Evolutionary conservation across 257 asterid genomes (phyloP).

Genomic region (Solanum gracilifrons): DNA sequence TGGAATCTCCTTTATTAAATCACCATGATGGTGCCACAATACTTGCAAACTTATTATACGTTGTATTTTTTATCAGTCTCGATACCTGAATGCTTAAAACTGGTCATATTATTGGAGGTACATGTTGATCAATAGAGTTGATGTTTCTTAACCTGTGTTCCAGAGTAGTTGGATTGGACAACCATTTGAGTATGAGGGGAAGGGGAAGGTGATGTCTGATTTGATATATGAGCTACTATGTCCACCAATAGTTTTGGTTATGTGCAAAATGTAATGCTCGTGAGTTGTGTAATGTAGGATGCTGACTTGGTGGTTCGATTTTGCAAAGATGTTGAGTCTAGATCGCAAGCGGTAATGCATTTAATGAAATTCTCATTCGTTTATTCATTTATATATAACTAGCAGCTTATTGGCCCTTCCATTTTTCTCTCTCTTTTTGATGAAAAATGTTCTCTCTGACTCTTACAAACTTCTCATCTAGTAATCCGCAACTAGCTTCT

Average conservation of each 20-base stretch:
- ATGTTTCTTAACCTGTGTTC: conserved; percentile 18
- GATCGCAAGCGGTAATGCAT: conserved; percentile 55
- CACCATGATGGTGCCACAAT: not conserved
- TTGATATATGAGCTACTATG: not conserved
- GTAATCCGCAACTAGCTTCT: not conserved
- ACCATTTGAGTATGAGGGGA: conserved; percentile 61
- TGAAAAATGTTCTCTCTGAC: not conserved
- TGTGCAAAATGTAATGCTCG: conserved; percentile 6
- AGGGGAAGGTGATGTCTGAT: conserved; percentile 53
- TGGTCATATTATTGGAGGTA: not conserved
- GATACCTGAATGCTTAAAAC: not conserved
- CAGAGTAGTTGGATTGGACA: conserved; percentile 80
- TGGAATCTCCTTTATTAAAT: not conserved
- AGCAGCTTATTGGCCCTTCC: not conserved
- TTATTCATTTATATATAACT: not conserved
- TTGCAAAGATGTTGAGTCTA: conserved; percentile 85
- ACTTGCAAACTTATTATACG: not conserved
- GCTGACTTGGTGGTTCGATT: conserved; percentile 71
- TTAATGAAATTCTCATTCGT: not conserved
- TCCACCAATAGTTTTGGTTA: conserved; percentile 3
- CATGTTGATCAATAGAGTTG: conserved; percentile 14
- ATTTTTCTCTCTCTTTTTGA: not conserved
- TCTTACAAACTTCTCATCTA: not conserved
- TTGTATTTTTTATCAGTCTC: not conserved
- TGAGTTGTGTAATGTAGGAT: conserved; percentile 21